These are phyloP conservation scores for Chlorella sp. DNA, from an alignment of 139 green algal genomes.

Conservation along the genomic window DNA sequence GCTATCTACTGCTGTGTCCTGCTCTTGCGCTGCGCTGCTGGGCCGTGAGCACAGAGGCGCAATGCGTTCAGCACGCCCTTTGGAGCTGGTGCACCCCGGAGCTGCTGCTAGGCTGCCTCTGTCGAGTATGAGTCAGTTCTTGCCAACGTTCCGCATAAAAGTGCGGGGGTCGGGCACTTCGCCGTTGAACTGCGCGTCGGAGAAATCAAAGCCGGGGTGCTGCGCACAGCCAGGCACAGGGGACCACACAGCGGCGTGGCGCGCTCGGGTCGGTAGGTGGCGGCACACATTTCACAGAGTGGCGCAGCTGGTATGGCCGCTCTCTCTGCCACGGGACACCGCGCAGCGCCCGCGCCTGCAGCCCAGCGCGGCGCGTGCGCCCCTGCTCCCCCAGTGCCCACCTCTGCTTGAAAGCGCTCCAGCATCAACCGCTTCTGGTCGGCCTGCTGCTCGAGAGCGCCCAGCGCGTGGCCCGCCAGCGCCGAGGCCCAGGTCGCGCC, in stretches of 20 bases:
- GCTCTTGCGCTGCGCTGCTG: too few species aligned
- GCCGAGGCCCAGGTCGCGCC: slow-evolving; percentile 73
- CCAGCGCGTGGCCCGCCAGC: slow-evolving; percentile 77
- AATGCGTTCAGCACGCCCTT: too few species aligned
- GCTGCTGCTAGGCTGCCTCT: neutral
- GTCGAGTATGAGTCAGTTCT: neutral
- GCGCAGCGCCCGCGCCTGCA: neutral
- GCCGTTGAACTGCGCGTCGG: slow-evolving; percentile 78
- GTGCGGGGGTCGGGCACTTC: slow-evolving; percentile 77
- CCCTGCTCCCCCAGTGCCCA: slow-evolving; percentile 18
- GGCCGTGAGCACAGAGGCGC: too few species aligned
- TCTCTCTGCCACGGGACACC: neutral
- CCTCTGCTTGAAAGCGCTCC: slow-evolving; percentile 91
- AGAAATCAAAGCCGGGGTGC: slow-evolving; percentile 97
- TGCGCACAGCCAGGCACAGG: too few species aligned
- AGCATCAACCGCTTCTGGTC: slow-evolving; percentile 89
- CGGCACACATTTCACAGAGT: too few species aligned
- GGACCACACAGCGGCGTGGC: too few species aligned
- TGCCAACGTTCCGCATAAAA: slow-evolving; percentile 76
- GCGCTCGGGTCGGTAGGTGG: too few species aligned
- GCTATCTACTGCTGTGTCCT: too few species aligned
- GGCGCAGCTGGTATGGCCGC: too few species aligned
- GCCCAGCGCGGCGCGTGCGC: neutral
- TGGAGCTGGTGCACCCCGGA: too few species aligned
- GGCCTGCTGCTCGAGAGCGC: slow-evolving; percentile 46